Evolutionary conservation across 306 rosid species (phyloP), one percentile per base, ranked within the genome.

Genomic region (Citrullus amarus): DNA sequence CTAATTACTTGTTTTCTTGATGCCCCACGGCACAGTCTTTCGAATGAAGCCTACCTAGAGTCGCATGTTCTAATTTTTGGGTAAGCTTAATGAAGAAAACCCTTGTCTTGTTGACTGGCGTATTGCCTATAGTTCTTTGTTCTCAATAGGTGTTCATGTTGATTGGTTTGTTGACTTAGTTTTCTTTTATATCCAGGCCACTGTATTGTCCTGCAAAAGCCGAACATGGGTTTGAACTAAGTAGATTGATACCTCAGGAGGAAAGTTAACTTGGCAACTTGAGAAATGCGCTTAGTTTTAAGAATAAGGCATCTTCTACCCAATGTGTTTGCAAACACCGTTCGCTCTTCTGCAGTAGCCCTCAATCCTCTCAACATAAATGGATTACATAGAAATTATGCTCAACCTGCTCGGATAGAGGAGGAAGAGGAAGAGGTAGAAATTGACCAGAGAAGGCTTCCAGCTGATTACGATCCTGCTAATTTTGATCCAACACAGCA

Each of bases 361-460:
- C 32, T 76, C 68, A 85, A 81, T 70, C 71, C 79, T 15, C 79
- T 83, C 66, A 72, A 55, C 36, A 16, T 79, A 44, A 84, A 76
- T 83, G 89, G 82, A 15, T 70, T 80, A 25, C 81, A 69, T 30
- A 85, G 88, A 84, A 77, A 81, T 80, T 82, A 85, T 73, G 83
- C 88, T 85, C 97, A 90, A 79, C 88, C 97, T 15, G 95, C 95
- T 10, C 81, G 82, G 81, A 86, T 81, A 83, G 94, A 86, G 70
- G 96, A 89, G 36, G 92, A 91, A 34, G 91, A 87, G 10, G 96
- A 93, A 28, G 93, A 91, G 77, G 90, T 88, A 59, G 97, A 94
- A 86, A 87, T 92, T 83, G 97, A 94, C 72, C 98, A 94, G 74
- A 87, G 92, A 81, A 89, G 92, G 73, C 98, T 94, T 79, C 98